phyloP scores from a whole-genome alignment of 2,329 filamentous ascomycete species.

The Trichophyton schoenleinii region DNA sequence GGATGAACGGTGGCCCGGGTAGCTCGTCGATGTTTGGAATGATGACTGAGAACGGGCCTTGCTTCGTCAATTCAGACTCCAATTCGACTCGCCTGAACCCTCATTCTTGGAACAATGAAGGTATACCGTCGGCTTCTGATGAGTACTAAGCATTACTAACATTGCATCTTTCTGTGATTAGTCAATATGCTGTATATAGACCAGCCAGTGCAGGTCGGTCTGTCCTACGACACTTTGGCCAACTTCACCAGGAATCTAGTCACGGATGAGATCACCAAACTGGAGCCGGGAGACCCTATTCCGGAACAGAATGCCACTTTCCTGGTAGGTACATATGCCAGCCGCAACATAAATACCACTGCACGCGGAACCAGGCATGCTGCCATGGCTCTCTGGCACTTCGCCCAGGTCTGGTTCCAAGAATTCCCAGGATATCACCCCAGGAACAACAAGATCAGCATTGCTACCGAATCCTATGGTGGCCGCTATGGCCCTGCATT shows the following conservation, averaged over 20 bases:
- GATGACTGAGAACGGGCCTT: conserved; percentile 42
- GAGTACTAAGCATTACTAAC: conserved; percentile 34
- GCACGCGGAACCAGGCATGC: background rate
- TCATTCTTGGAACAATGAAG: conserved; percentile 49
- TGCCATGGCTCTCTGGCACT: conserved; percentile 4
- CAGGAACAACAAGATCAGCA: background rate
- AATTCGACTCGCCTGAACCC: conserved; percentile 43
- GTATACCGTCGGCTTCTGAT: conserved; percentile 33
- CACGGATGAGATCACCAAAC: background rate
- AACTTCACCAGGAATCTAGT: conserved; percentile 12
- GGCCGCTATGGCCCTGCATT: background rate
- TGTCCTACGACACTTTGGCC: conserved; percentile 12
- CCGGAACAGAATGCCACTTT: background rate
- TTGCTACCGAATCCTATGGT: background rate
- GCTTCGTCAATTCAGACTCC: conserved; percentile 40
- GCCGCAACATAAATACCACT: background rate
- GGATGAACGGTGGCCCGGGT: conserved; percentile 52
- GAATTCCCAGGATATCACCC: conserved; percentile 4
- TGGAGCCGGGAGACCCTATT: conserved; percentile 9
- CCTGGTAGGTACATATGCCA: background rate
- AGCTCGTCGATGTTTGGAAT: conserved; percentile 47
- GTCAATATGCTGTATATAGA: conserved; percentile 58
- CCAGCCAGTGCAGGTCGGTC: conserved; percentile 47
- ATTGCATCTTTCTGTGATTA: conserved; percentile 11
- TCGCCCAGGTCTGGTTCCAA: background rate